A percentile compares a stretch with the other conserved stretches of the same genome.
phyloP scores from a whole-genome alignment of 768 basidiomycete genomes.

The Suillus paluster region DNA sequence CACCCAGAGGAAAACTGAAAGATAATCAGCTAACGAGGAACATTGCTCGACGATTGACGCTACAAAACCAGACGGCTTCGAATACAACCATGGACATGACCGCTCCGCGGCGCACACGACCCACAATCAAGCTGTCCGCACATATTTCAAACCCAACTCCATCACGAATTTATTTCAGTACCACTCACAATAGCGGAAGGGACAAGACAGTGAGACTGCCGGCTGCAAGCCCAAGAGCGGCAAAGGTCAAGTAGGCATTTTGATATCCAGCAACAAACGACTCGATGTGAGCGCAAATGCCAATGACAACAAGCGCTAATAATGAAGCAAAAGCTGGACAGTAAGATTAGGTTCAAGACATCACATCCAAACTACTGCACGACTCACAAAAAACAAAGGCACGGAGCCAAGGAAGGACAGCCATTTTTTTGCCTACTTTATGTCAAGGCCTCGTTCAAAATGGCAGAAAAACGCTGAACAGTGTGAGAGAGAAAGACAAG shows the following conservation, averaged over 20 bases:
- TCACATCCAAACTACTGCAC: not conserved
- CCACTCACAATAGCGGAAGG: constrained; percentile 30
- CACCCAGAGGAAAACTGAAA: constrained; percentile 26
- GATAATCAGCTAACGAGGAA: not conserved
- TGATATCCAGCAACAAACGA: constrained; percentile 15
- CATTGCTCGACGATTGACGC: constrained; percentile 1
- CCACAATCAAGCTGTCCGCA: constrained; percentile 21
- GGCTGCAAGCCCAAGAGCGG: constrained; percentile 20
- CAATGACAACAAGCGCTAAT: constrained; percentile 23
- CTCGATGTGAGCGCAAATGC: constrained; percentile 24
- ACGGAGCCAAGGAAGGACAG: constrained; percentile 30
- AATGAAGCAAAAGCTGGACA: constrained; percentile 19
- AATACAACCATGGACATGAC: constrained; percentile 30
- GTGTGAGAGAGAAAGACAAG: constrained; percentile 6
- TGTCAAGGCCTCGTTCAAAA: not conserved
- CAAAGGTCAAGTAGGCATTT: constrained; percentile 10
- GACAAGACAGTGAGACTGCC: constrained; percentile 21
- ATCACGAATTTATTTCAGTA: not conserved
- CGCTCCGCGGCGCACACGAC: constrained; percentile 8
- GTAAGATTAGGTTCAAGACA: not conserved
- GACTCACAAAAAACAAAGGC: constrained; percentile 26
- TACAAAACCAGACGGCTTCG: constrained; percentile 32
- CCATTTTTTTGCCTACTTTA: constrained; percentile 18
- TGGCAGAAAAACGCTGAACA: constrained; percentile 1
- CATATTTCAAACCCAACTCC: constrained; percentile 1